Evolutionary conservation across 192 early-diverging fungal genomes (phyloP), one percentile per base, ranked within the genome.

Genomic region (Coemansia aciculifera): DNA sequence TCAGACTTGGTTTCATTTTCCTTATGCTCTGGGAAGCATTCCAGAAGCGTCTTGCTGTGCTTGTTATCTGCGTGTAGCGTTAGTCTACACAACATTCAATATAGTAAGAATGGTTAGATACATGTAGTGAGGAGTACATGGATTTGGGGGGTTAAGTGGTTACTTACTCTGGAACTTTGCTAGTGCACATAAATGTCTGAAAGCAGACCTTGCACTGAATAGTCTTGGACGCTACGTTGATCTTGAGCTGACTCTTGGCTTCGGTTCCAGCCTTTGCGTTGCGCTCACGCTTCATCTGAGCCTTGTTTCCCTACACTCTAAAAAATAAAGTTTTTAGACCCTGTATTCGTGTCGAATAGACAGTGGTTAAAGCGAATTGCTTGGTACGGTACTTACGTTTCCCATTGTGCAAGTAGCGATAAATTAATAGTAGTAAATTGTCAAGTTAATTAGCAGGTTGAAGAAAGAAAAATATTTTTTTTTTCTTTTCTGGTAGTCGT

Each of bases 181-280:
- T 57, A 17, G 93, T 96, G 79, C 91, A 89, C 56, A 96, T 75
- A 79, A 96, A 96, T 17, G 90, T 90, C 68, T 90, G 89, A 42
- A 86, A 75, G 86, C 94, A 96, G 13, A 88, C 83, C 57, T 84
- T 69, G 84, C 94, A 96, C 36, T 90, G 83, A 66, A 91, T 87
- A 69, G 72, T 92, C 79, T 90, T 93, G 32, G 94, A 93, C 32
- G 86, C 85, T 65, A 92, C 89, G 75, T 96, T 96, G 90, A 75
- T 73, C 72, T 92, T 91, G 46, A 88, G 74, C 79, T 92, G 90
- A 64, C 83, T 85, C 62, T 80, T 86, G 36, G 74, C 67, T 36
- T 63, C 76, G 17, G 78, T 81, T 36, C 61, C 60, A 5, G 66
- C 83, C 79, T 90, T 89, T 32, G 83, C 84, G 60, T 78, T 81